These are phyloP conservation scores for Isabelozyma rhagii DNA, from an alignment of 805 yeast genomes.

Conservation along the genomic window DNA sequence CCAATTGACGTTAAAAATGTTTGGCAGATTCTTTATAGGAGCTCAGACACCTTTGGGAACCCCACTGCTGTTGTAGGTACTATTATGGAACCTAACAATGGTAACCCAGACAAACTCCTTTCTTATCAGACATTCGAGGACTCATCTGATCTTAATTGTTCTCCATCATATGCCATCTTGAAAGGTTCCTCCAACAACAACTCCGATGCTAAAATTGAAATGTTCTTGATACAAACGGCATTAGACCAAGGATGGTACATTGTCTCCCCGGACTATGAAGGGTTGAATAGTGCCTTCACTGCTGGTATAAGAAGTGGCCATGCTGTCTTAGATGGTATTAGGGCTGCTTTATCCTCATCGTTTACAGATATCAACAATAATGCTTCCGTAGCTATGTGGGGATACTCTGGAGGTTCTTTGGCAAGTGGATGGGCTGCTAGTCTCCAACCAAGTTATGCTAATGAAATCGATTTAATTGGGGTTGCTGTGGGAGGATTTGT, in stretches of 20 bases:
- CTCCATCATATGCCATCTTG: slow-evolving; percentile 18
- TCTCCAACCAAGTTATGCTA: slow-evolving; percentile 26
- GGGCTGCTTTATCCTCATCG: slow-evolving; percentile 16
- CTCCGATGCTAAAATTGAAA: slow-evolving; percentile 12
- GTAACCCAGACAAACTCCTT: slow-evolving; percentile 16
- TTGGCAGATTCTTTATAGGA: slow-evolving; percentile 23
- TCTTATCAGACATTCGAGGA: slow-evolving; percentile 23
- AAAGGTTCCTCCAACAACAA: slow-evolving; percentile 9
- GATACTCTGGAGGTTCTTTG: slow-evolving; percentile 31
- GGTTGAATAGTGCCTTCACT: slow-evolving; percentile 21
- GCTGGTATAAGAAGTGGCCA: slow-evolving; percentile 21
- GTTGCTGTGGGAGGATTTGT: slow-evolving; percentile 29
- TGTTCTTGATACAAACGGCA: slow-evolving; percentile 10
- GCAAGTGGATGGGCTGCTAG: slow-evolving; percentile 27
- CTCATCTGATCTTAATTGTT: slow-evolving; percentile 14
- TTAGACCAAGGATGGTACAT: slow-evolving; percentile 18
- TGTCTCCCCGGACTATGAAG: slow-evolving; percentile 25
- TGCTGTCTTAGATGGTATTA: slow-evolving; percentile 20
- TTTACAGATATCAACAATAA: slow-evolving; percentile 15
- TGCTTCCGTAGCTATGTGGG: slow-evolving; percentile 22
- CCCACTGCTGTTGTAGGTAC: slow-evolving; percentile 16
- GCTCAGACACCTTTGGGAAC: slow-evolving; percentile 17
- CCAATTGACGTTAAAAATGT: slow-evolving; percentile 8
- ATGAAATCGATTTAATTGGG: slow-evolving; percentile 19
- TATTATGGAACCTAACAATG: slow-evolving; percentile 18